Evolutionary conservation across 768 basidiomycete genomes (phyloP).

Genomic region (Crassisporium funariophilum): DNA sequence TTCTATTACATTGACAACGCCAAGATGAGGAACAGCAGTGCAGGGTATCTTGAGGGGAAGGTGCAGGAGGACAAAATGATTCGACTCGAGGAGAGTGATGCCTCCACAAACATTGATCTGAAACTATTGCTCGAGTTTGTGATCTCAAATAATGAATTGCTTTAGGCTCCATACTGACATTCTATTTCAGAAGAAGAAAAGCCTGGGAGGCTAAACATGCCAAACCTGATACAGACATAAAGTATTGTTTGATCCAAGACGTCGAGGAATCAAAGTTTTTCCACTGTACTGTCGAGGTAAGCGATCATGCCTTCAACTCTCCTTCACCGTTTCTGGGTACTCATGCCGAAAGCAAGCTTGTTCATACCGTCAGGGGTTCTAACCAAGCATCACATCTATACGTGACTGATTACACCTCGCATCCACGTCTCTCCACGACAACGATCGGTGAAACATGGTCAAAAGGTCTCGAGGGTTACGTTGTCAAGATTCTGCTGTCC

Average conservation of each 20-base stretch:
- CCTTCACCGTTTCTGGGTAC: not conserved
- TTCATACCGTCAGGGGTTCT: slow-evolving; percentile 40
- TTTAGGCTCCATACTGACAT: slow-evolving; percentile 3
- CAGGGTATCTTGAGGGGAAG: slow-evolving; percentile 55
- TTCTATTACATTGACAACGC: slow-evolving; percentile 58
- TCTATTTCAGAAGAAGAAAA: slow-evolving; percentile 49
- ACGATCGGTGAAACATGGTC: slow-evolving; percentile 39
- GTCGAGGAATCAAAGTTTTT: slow-evolving; percentile 45
- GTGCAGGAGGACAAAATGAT: slow-evolving; percentile 47
- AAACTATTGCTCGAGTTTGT: slow-evolving; percentile 55
- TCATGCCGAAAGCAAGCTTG: slow-evolving; percentile 40
- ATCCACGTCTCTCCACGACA: slow-evolving; percentile 41
- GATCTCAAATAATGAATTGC: not conserved
- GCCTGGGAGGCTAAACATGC: slow-evolving; percentile 38
- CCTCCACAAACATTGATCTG: slow-evolving; percentile 39
- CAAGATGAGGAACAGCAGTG: slow-evolving; percentile 38
- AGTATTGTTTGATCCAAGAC: slow-evolving; percentile 51
- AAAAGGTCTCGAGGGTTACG: slow-evolving; percentile 46
- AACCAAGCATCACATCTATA: slow-evolving; percentile 42
- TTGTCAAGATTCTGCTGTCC: slow-evolving; percentile 55
- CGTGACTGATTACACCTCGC: slow-evolving; percentile 67
- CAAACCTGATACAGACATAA: slow-evolving; percentile 33
- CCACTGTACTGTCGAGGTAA: slow-evolving; percentile 62
- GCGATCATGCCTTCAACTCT: slow-evolving; percentile 2
- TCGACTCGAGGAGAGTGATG: slow-evolving; percentile 43